Base-by-base conservation (phyloP, 2,329 filamentous ascomycete species). In the Fusarium sp. region DNA sequence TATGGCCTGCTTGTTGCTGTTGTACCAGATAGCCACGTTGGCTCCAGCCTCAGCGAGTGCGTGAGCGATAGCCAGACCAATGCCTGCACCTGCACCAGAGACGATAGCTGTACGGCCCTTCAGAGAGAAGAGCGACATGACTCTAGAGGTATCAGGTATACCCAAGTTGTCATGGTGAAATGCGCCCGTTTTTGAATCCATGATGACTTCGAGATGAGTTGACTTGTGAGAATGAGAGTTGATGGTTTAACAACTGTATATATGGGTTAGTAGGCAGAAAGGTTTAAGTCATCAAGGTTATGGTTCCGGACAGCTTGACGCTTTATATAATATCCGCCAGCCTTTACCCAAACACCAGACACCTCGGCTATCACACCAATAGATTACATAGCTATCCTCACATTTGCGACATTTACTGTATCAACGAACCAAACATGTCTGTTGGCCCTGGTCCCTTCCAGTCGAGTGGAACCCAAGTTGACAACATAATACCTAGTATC, bases 11-110 rank as follows among this genome's bases (percentile, higher is more conserved):
- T 87, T 86, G 80, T 93, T 92, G 78, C 83, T 88, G 77, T 92
- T 90, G 77, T 92, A 93, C 89, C 89, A 92, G 53, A 92, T 88
- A 29, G 89, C 90, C 24, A 93, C 89, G 71, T 92, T 91, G 62
- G 90, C 90, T 51, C 91, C 91, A 18, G 90, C 89, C 77, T 93
- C 91, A 18, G 91, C 90, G 32, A 90, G 83, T 2, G 84, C 89
- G 34, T 90, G 82, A 16, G 90, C 90, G 29, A 92, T 85, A 8
- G 85, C 85, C 27, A 91, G 82, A 44, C 91, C 91, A 70, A 93
- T 92, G 34, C 91, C 91, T 27, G 87, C 87, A 22, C 85, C 89
- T 15, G 89, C 89, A 43, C 91, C 91, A 3, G 89, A 88, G 44
- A 93, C 86, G 69, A 93, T 91, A 32, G 90, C 90, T 3, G 91